These are phyloP conservation scores for Dictyostelium intermedium DNA, from an alignment of 78 protist genomes.

Conservation along the genomic window DNA sequence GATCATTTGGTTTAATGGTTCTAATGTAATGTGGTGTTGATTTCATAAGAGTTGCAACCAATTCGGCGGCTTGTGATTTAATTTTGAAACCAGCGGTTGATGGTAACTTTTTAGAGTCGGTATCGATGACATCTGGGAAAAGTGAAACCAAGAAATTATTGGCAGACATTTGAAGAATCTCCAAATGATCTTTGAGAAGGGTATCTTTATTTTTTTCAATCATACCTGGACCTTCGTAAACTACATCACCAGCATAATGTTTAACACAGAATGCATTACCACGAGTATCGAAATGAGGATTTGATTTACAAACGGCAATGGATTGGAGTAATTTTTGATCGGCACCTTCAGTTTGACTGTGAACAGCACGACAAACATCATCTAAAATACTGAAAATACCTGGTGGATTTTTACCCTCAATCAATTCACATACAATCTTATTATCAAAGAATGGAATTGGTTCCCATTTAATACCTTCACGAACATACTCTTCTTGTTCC, in stretches of 20 bases:
- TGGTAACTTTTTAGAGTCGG: constrained; percentile 29
- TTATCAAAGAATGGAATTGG: constrained; percentile 92
- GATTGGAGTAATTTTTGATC: constrained; percentile 46
- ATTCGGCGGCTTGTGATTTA: constrained; percentile 49
- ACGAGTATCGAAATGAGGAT: constrained; percentile 78
- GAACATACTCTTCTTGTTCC: constrained; percentile 93
- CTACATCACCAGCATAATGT: constrained; percentile 97
- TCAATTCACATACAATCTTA: constrained; percentile 86
- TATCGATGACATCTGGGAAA: constrained; percentile 78
- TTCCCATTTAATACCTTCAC: constrained; percentile 92
- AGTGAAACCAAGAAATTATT: constrained; percentile 34
- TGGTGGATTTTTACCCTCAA: constrained; percentile 86
- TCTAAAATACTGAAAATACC: constrained; percentile 67
- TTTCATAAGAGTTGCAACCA: constrained; percentile 76
- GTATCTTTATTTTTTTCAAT: constrained; percentile 93
- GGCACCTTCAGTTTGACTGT: constrained; percentile 76
- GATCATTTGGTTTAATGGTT: constrained; percentile 92
- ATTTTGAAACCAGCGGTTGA: constrained; percentile 79
- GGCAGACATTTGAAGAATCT: constrained; percentile 68
- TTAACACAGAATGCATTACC: constrained; percentile 67
- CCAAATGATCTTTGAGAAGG: constrained; percentile 85
- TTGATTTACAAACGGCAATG: constrained; percentile 32
- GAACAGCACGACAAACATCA: constrained; percentile 88
- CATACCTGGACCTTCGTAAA: constrained; percentile 87
- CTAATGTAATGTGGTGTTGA: constrained; percentile 94